Evolutionary conservation across 805 yeast genomes (phyloP).

Genomic region (Candida chauliodis): DNA sequence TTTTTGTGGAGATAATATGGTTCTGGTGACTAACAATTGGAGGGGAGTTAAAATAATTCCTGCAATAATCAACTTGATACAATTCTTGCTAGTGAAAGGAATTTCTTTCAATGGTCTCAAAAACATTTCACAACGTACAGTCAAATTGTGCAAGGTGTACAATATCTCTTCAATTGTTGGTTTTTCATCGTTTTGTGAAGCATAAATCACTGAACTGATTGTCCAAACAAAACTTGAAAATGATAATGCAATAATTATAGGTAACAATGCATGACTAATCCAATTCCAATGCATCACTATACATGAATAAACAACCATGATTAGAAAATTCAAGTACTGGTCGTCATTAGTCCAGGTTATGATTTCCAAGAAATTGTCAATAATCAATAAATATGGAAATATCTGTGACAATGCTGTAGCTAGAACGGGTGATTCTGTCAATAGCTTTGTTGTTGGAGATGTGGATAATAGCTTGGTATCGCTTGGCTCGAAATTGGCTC

Average conservation of each 20-base stretch:
- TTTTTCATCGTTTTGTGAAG: conserved; percentile 39
- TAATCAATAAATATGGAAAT: conserved; percentile 45
- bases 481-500: conserved; percentile 33
- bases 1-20: conserved; percentile 28
- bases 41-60: conserved; percentile 41
- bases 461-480: conserved; percentile 30
- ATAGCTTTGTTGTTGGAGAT: conserved; percentile 26
- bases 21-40: conserved; percentile 33
- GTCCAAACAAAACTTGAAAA: conserved; percentile 45
- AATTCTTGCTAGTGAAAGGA: conserved; percentile 23
- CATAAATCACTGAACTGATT: conserved; percentile 38
- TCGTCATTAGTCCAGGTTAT: conserved; percentile 57
- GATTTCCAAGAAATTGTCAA: conserved; percentile 42
- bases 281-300: conserved; percentile 43
- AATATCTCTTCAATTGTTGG: conserved; percentile 55
- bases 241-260: conserved; percentile 31
- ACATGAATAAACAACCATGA: conserved; percentile 35
- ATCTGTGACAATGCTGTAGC: conserved; percentile 44
- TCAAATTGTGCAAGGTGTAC: conserved; percentile 44
- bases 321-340: conserved; percentile 43
- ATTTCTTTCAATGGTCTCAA: conserved; percentile 36
- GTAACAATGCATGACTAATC: conserved; percentile 34
- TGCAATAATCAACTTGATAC: conserved; percentile 26
- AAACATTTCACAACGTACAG: conserved; percentile 38
- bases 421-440: conserved; percentile 44